Conservation (phyloP, 129 eudicot species). For the Chrysanthemum seticuspe region DNA sequence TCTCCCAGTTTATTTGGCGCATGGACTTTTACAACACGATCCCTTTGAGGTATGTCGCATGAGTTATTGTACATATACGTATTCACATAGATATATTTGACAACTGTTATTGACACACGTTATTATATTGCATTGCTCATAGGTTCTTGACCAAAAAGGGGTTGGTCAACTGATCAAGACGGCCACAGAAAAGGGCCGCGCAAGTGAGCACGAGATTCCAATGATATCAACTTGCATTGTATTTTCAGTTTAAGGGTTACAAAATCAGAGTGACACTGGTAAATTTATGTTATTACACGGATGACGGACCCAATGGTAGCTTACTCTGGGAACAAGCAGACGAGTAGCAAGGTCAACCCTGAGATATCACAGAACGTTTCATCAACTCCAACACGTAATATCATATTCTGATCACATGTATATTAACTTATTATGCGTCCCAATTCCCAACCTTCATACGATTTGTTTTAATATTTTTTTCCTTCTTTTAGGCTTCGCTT, state of each 20-base stretch:
- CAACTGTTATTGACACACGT: conserved; percentile 6
- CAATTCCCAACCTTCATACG: background rate
- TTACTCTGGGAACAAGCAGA: conserved; percentile 60
- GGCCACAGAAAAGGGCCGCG: conserved; percentile 89
- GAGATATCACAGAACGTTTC: conserved; percentile 45
- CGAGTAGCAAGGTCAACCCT: conserved; percentile 48
- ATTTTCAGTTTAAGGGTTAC: background rate
- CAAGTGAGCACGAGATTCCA: conserved; percentile 40
- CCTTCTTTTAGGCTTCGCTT: too few species aligned
- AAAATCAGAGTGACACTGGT: background rate
- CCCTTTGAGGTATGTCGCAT: conserved; percentile 78
- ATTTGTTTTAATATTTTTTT: background rate
- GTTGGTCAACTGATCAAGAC: conserved; percentile 92
- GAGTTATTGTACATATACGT: background rate
- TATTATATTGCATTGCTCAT: background rate
- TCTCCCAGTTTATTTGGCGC: conserved; percentile 73
- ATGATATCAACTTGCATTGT: background rate
- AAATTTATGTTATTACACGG: conserved; percentile 46
- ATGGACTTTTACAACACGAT: conserved; percentile 89
- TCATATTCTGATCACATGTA: conserved; percentile 12
- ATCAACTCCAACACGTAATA: conserved; percentile 58
- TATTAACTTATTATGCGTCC: background rate
- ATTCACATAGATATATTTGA: background rate
- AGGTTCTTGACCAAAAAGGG: conserved; percentile 97
- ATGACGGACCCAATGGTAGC: conserved; percentile 67